These are phyloP conservation scores for Diutina catenulata DNA, from an alignment of 1,139 yeast genomes.

Conservation along the genomic window DNA sequence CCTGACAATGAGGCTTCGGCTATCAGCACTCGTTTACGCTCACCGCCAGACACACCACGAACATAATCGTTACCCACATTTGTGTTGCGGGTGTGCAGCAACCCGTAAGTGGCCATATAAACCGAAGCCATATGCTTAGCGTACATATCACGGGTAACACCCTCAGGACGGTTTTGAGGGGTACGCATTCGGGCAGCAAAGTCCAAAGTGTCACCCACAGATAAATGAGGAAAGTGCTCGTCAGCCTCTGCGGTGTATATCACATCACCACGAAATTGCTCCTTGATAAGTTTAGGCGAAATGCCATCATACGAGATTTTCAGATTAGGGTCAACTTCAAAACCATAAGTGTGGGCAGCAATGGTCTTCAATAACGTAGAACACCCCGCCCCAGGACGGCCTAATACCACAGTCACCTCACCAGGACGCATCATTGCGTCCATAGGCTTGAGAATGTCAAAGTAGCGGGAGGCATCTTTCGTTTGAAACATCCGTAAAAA, in stretches of 20 bases:
- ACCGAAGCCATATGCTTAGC: slow-evolving; percentile 6
- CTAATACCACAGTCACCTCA: slow-evolving; percentile 64
- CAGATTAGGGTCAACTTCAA: slow-evolving; percentile 26
- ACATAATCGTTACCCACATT: slow-evolving; percentile 27
- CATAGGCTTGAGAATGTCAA: slow-evolving; percentile 54
- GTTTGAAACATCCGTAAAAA: neutral
- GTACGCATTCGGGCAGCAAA: slow-evolving; percentile 6
- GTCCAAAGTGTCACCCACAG: slow-evolving; percentile 6
- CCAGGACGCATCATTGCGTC: slow-evolving; percentile 62
- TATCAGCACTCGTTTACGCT: slow-evolving; percentile 32
- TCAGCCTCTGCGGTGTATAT: slow-evolving; percentile 7
- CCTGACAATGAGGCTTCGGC: slow-evolving; percentile 30
- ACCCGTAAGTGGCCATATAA: slow-evolving; percentile 7
- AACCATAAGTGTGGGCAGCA: slow-evolving; percentile 64
- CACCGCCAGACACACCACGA: slow-evolving; percentile 34
- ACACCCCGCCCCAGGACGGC: slow-evolving; percentile 83
- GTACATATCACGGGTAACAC: slow-evolving; percentile 5
- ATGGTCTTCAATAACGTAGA: slow-evolving; percentile 65
- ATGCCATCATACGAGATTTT: slow-evolving; percentile 6
- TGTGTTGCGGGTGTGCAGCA: slow-evolving; percentile 14
- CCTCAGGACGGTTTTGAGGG: slow-evolving; percentile 6
- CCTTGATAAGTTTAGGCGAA: slow-evolving; percentile 3
- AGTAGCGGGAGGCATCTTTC: slow-evolving; percentile 10
- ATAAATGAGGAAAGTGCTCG: slow-evolving; percentile 6
- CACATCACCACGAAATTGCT: slow-evolving; percentile 6